Percentiles rank a stretch among this genome's conserved stretches.
These are phyloP conservation scores for Amanita phalloides DNA, from an alignment of 768 basidiomycete species.

Conservation along the genomic window DNA sequence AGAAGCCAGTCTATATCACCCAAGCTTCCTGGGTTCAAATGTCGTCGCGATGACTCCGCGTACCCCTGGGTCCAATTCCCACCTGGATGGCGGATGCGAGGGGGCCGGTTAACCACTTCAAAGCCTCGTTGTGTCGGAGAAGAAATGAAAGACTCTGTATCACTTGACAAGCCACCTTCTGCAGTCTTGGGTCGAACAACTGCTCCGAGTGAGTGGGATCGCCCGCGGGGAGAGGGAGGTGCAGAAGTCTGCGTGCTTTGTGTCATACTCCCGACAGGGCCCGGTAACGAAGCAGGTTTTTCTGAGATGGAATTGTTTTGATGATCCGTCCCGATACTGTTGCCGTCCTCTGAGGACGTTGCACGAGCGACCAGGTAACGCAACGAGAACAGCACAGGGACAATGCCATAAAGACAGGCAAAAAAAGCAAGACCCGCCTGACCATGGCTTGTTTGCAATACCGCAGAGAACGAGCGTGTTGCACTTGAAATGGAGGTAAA, in stretches of 20 bases:
- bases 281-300: constrained; percentile 18
- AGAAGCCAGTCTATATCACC: constrained; percentile 75
- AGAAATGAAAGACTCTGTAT: constrained; percentile 35
- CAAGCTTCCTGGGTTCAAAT: constrained; percentile 36
- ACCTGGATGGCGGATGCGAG: constrained; percentile 22
- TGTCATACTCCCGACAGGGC: constrained; percentile 21
- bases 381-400: constrained; percentile 31
- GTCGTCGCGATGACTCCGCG: constrained; percentile 7
- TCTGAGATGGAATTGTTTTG: constrained; percentile 17
- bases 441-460: constrained; percentile 50
- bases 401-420: constrained; percentile 42
- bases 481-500: constrained; percentile 44
- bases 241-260: constrained; percentile 30
- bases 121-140: constrained; percentile 29
- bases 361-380: constrained; percentile 7
- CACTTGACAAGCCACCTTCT: constrained; percentile 34
- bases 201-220: constrained; percentile 40
- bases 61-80: constrained; percentile 17
- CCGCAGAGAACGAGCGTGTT: constrained; percentile 3
- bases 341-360: constrained; percentile 5
- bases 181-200: constrained; percentile 25
- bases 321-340: constrained; percentile 9
- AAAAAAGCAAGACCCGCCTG: constrained; percentile 58
- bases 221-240: constrained; percentile 30
- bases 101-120: constrained; percentile 42